Evolutionary conservation across 345 rosid species (phyloP).

Genomic region (Lenwebbia sp.): DNA sequence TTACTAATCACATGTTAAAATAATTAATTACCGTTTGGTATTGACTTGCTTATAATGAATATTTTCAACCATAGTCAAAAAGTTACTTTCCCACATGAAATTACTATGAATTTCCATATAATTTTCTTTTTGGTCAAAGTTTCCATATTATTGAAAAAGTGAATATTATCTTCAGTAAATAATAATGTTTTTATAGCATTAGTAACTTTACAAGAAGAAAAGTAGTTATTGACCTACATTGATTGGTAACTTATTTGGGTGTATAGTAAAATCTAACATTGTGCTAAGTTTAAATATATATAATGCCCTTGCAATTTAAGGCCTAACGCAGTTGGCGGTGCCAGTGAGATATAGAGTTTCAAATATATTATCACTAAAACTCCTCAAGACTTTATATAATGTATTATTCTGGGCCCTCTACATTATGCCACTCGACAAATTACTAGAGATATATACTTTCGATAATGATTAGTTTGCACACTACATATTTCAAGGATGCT

Average conservation of each 20-base stretch:
- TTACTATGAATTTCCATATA: background rate
- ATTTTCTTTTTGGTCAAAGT: too few species aligned
- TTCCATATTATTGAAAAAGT: background rate
- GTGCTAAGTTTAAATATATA: background rate
- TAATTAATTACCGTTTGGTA: background rate
- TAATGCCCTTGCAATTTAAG: background rate
- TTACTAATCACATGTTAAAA: background rate
- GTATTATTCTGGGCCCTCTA: background rate
- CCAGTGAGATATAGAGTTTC: background rate
- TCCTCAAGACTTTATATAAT: background rate
- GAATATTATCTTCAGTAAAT: too few species aligned
- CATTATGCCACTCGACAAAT: background rate
- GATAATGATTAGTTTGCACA: background rate
- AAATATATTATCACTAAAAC: background rate
- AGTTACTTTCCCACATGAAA: background rate
- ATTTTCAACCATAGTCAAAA: too few species aligned
- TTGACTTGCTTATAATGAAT: background rate
- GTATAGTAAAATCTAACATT: background rate
- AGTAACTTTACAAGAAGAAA: background rate
- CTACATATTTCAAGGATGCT: background rate
- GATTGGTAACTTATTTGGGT: background rate
- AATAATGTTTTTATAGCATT: too few species aligned
- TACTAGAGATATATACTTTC: background rate
- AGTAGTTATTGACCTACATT: background rate
- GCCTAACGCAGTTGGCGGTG: background rate